Evolutionary conservation across 305 asterid genomes (phyloP), one percentile per base, ranked within the genome.

Genomic region (Solanum hybrid): DNA sequence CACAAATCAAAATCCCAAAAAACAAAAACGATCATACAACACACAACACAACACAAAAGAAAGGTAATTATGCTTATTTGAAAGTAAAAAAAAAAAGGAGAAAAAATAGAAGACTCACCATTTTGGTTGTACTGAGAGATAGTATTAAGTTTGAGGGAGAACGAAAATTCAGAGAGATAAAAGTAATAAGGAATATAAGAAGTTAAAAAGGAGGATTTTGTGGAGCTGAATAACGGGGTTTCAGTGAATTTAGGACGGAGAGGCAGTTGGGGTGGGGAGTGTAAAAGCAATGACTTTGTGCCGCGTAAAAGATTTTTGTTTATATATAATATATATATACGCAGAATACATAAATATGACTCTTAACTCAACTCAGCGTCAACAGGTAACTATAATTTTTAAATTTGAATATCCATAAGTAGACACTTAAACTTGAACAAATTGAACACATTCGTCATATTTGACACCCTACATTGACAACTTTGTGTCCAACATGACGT

Each of bases 271-370:
- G 86, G 31, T 81, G 67, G 29, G 88, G 14, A 57, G 69, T 18
- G 37, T 57, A 16, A 37, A 85, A 18, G 35, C 88, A 85, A 57
- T 57, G 18, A 29, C 88, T 85, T 51, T n/a, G 88, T 46, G 88
- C 88, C 88, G 88, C 88, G 88, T 85, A 57, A 18, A 18, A 57
- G 11, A 18, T 57, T 57, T 6, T 57, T 57, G n/a, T 18, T 18
- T 57, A 6, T 51, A 16, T 51, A 51, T 51, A 40, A 16, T 51
- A 51, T 16, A 14, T 46, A 2, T 28, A 28, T 28, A 28, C 9
- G 24, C 4, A 18, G 0, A 57, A 57, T 18, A 6, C 1, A 57
- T 57, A 18, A 57, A 51, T 3, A 0, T 51, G n/a, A 16, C 0
- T 51, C 0, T 51, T 51, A 16, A 51, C 4, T 16, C 3, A 22